Conservation (phyloP, 305 asterid species). For the Solanum hybrid region DNA sequence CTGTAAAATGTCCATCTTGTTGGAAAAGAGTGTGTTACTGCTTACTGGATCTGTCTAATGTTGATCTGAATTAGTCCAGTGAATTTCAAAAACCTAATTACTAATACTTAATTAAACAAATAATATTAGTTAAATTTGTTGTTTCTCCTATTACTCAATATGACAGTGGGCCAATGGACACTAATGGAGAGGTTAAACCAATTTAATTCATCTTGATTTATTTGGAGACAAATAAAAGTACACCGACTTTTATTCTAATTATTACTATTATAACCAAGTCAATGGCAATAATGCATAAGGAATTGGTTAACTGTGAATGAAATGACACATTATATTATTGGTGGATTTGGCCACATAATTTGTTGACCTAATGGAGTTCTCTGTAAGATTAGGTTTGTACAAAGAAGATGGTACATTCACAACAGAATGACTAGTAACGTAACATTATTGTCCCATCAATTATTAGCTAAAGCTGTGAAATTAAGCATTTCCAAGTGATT, state of each 20-base stretch:
- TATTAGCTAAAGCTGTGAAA: background rate
- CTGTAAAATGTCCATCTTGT: background rate
- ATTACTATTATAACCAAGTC: background rate
- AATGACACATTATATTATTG: background rate
- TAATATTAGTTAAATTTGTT: background rate
- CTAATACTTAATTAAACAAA: background rate
- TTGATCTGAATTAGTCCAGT: background rate
- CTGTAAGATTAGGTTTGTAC: background rate
- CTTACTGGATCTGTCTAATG: background rate
- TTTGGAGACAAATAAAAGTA: background rate
- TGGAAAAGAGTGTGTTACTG: background rate
- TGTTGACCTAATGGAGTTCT: background rate
- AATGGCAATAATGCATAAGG: background rate
- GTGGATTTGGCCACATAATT: background rate
- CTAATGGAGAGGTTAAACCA: constrained; percentile 5
- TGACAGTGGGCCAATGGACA: background rate
- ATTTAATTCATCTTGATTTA: background rate
- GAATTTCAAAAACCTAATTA: background rate
- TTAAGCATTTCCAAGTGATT: background rate
- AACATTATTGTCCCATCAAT: background rate
- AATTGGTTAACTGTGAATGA: background rate
- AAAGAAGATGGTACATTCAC: background rate
- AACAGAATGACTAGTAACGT: background rate
- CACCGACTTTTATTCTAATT: background rate
- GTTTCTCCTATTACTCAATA: background rate